These are phyloP conservation scores for Gamsiella multidivaricata DNA, from an alignment of 192 early-diverging fungal genomes.

Conservation along the genomic window DNA sequence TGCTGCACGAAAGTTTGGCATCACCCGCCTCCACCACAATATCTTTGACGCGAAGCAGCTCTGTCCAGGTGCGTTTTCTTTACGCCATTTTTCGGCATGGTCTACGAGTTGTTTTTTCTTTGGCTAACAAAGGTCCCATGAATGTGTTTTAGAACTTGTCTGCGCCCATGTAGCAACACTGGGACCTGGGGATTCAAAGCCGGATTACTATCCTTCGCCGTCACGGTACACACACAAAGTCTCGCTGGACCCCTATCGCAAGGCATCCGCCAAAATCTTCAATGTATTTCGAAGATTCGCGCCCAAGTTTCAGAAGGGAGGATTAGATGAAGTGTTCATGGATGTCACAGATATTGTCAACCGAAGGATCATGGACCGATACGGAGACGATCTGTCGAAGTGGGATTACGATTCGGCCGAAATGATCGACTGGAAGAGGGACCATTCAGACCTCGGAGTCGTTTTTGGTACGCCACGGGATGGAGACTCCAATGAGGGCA, in stretches of 20 bases:
- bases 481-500: neutral
- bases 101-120: neutral
- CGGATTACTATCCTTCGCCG: conserved; percentile 75
- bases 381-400: conserved; percentile 44
- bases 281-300: conserved; percentile 68
- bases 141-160: conserved; percentile 62
- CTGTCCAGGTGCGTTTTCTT: conserved; percentile 57
- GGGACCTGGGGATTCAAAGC: conserved; percentile 69
- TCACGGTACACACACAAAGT: conserved; percentile 88
- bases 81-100: neutral
- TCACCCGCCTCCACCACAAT: conserved; percentile 69
- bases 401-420: conserved; percentile 47
- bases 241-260: conserved; percentile 83
- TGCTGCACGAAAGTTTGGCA: conserved; percentile 80
- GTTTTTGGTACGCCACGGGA: conserved; percentile 57
- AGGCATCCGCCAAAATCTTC: conserved; percentile 80
- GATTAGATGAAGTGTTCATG: conserved; percentile 90
- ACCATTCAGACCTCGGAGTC: conserved; percentile 59
- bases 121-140: neutral
- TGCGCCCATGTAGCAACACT: conserved; percentile 90
- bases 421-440: conserved; percentile 38
- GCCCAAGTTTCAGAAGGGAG: conserved; percentile 74
- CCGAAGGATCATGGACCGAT: conserved; percentile 59
- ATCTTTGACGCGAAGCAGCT: conserved; percentile 62
- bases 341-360: conserved; percentile 83